Base-by-base conservation (phyloP, 192 early-diverging fungal genomes). In the Coemansia sp. region DNA sequence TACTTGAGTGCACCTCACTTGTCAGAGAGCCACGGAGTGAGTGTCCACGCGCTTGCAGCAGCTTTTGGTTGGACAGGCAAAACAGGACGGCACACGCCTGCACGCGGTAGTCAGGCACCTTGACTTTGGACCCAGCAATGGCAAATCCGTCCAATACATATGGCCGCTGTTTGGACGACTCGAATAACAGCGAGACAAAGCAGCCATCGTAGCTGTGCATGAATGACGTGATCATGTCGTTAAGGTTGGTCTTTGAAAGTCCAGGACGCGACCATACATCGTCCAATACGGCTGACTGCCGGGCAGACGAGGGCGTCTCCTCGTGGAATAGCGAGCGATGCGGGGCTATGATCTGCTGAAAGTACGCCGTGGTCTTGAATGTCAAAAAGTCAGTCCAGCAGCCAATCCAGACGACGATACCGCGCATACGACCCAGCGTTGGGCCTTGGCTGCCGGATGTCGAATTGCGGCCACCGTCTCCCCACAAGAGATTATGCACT, bases 121-220 rank as follows among this genome's bases (percentile, higher is more conserved):
- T 67, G 34, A 75, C 34, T 20, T 67, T 74, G 24, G 82, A 79
- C 0, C 82, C 82, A 5, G 65, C 11, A 18, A 80, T 40, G n/a
- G 77, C 82, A 67, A 80, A 79, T 1, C 78, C 82, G 29, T 85
- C 82, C 5, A 62, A 29, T 18, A 63, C 24, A 44, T 74, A 80
- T 15, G 82, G 82, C 4, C 66, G 77, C 46, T 73, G 52, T 29
- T 71, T 71, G 6, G 82, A 77, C n/a, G 82, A 85, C 60, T 79
- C 82, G 47, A 85, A 80, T 54, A 85, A 62, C 3, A 85, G 82
- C 40, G 77, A 67, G n/a, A 85, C 82, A 65, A 74, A 85, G 59
- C 63, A 72, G 34, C 74, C 74, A 54, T 85, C 82, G 66, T 77
- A 72, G 38, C 42, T 51, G 12, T 69, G 66, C 75, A 85, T 71